These are phyloP conservation scores for Tylopilus intermedius DNA, from an alignment of 768 basidiomycete species.

Conservation along the genomic window DNA sequence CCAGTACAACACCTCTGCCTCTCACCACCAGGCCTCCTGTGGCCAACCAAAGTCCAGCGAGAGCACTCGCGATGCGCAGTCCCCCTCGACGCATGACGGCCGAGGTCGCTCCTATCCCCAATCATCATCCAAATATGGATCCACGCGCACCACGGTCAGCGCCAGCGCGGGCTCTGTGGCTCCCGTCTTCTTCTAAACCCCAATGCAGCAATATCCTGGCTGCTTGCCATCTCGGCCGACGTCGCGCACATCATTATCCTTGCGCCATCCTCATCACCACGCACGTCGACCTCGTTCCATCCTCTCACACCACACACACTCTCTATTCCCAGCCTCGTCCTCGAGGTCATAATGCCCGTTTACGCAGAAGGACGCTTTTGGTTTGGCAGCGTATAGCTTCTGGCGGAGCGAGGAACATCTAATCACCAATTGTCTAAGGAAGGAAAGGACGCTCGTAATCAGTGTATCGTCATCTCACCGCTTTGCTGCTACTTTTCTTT, in stretches of 20 bases:
- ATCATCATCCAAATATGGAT: constrained; percentile 17
- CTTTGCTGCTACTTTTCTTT: not conserved
- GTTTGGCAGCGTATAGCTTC: constrained; percentile 4
- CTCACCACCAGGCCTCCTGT: constrained; percentile 13
- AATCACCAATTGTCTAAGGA: constrained; percentile 17
- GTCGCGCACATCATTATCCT: not conserved
- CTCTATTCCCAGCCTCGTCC: constrained; percentile 1
- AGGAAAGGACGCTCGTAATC: constrained; percentile 19
- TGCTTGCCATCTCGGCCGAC: not conserved
- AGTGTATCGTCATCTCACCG: constrained; percentile 3
- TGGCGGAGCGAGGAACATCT: constrained; percentile 8
- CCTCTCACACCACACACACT: not conserved
- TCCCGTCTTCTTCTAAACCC: constrained; percentile 54
- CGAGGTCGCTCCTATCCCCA: constrained; percentile 23
- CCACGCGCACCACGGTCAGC: constrained; percentile 38
- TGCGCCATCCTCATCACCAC: not conserved
- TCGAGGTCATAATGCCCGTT: constrained; percentile 7
- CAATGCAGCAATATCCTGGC: not conserved
- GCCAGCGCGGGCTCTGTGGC: constrained; percentile 47
- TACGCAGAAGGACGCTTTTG: not conserved
- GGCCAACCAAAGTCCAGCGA: constrained; percentile 21
- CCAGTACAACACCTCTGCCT: constrained; percentile 20
- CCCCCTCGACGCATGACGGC: constrained; percentile 19
- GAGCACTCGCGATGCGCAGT: constrained; percentile 13
- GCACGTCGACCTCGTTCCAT: not conserved